Evolutionary conservation across 441 rosid species (phyloP), one percentile per base, ranked within the genome.

Genomic region (Eutrema salsugineum): DNA sequence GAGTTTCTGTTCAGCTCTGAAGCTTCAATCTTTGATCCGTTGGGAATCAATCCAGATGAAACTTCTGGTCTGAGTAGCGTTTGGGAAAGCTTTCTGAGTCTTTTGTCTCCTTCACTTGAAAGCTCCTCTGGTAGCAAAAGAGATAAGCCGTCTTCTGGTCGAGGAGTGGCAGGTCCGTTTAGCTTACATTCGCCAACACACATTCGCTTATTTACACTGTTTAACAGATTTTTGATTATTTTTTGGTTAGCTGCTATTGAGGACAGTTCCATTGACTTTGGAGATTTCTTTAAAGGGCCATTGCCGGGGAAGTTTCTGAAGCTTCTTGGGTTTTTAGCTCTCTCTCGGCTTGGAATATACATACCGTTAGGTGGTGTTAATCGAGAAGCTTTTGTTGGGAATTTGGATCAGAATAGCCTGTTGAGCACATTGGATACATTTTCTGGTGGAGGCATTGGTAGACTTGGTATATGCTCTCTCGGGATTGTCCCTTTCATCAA

Each of bases 241-340:
- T n/a, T n/a, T n/a, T n/a, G n/a, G n/a, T n/a, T n/a, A n/a, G 98
- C 97, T 80, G 96, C 98, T 73, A 95, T 95, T 72, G 99, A 95
- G 85, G 99, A 95, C 70, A 91, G 97, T 81, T 95, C 98, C 32
- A 93, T 95, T 82, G 98, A 93, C 75, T 85, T 93, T 68, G 97
- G 99, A 57, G 98, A 95, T 79, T 95, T 95, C 86, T 91, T 93
- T 78, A 91, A 88, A 67, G 99, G 98, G 2, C 96, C 92, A 33
- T 77, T 95, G 49, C 97, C 98, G 2, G 97, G 95, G 69, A 95
- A 95, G 81, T 92, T 95, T 83, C 84, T 93, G 57, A 88, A 87
- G 80, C 95, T 95, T 75, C 78, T 95, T 68, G 98, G 96, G 1
- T 84, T 75, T 38, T 78, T 95, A 82, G 99, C 95, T 33, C 68